phyloP scores from a whole-genome alignment of 768 basidiomycete genomes.

The Mycena sanguinolenta region DNA sequence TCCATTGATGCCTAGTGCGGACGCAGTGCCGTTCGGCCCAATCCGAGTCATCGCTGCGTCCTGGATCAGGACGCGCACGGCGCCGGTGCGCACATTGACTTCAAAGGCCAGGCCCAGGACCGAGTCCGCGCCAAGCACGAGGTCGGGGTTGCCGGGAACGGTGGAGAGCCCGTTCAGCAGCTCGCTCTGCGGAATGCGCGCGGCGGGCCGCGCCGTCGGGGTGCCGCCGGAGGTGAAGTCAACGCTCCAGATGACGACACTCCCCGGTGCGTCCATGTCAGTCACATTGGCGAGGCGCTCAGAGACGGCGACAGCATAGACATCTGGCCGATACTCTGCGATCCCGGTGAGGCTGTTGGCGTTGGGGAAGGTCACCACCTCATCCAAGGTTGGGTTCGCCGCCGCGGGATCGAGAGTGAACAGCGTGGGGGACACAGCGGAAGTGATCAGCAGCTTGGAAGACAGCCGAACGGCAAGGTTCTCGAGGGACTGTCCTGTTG shows the following conservation, averaged over 20 bases:
- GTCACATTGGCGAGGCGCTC: background rate
- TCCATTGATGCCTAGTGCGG: background rate
- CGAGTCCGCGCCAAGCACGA: too few species aligned
- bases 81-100: too few species aligned
- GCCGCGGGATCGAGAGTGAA: background rate
- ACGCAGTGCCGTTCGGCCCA: background rate
- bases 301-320: background rate
- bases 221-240: background rate
- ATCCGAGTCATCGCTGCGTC: background rate
- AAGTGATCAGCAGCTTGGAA: background rate
- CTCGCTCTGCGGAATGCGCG: too few species aligned
- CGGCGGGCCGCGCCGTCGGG: background rate
- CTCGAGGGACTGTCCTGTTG: too few species aligned
- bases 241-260: background rate
- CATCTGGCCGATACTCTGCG: too few species aligned
- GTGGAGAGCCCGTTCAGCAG: too few species aligned
- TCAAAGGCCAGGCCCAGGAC: background rate
- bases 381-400: background rate
- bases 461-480: too few species aligned
- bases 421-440: background rate
- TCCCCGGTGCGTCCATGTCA: background rate
- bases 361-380: background rate
- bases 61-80: constrained; percentile 5
- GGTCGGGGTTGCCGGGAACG: too few species aligned
- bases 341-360: too few species aligned